Evolutionary conservation across 129 eudicot species (phyloP).

Genomic region (Glebionis coronaria): DNA sequence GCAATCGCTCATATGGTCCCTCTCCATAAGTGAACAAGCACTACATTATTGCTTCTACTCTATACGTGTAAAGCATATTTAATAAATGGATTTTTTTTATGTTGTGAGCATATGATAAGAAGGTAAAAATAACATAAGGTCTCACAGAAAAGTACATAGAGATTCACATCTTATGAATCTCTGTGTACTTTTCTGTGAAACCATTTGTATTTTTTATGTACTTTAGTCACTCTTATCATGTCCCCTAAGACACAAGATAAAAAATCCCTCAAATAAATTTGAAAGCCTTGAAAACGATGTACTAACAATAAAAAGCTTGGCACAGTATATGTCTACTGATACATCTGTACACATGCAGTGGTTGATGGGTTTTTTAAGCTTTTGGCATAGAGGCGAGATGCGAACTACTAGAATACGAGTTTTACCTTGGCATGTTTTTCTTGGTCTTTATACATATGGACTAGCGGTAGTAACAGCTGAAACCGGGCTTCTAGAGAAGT

Average conservation of each 20-base stretch:
- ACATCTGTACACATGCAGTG: slow-evolving; percentile 48
- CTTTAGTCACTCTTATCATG: too few species aligned
- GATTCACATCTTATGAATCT: too few species aligned
- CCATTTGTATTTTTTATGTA: too few species aligned
- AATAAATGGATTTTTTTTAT: too few species aligned
- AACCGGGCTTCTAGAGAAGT: slow-evolving; percentile 87
- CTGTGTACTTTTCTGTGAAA: too few species aligned
- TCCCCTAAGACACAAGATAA: too few species aligned
- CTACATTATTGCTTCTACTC: slow-evolving; percentile 24
- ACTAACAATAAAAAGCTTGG: background rate
- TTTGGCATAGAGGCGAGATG: slow-evolving; percentile 84
- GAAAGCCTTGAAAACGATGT: slow-evolving; percentile 1
- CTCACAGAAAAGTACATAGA: too few species aligned
- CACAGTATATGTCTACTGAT: background rate
- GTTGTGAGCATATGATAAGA: too few species aligned
- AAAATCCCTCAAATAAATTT: too few species aligned
- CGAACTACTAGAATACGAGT: slow-evolving; percentile 51
- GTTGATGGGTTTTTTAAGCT: slow-evolving; percentile 82
- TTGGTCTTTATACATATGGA: slow-evolving; percentile 87
- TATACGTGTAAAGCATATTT: too few species aligned
- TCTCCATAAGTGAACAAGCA: slow-evolving; percentile 10
- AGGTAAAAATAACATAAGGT: too few species aligned
- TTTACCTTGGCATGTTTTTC: slow-evolving; percentile 86
- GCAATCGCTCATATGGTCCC: slow-evolving; percentile 29
- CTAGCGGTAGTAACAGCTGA: slow-evolving; percentile 87